Conservation (phyloP, 106 monocot species). For the Alisma plantagoaquatica region DNA sequence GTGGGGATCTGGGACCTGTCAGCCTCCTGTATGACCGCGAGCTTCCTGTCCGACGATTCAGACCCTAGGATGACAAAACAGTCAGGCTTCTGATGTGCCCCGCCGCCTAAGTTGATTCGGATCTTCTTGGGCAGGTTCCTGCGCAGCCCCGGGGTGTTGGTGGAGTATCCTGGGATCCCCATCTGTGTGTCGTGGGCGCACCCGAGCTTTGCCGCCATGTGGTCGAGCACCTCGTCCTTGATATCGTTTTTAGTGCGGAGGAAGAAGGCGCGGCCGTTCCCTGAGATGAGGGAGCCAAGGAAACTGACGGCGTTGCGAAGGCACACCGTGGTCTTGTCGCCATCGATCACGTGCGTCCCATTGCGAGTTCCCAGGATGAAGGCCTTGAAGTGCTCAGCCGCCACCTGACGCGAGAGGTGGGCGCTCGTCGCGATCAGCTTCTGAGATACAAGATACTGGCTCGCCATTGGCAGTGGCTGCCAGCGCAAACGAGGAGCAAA, state of each 20-base stretch:
- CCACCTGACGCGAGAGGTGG: slow-evolving; percentile 4
- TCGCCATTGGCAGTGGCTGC: no score
- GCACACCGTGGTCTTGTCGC: slow-evolving; percentile 9
- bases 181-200: slow-evolving; percentile 12
- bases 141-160: slow-evolving; percentile 5
- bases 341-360: neutral
- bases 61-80: slow-evolving; percentile 10
- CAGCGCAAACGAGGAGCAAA: no score
- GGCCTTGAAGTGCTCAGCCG: slow-evolving; percentile 4
- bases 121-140: slow-evolving; percentile 6
- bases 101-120: slow-evolving; percentile 2
- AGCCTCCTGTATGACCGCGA: slow-evolving; percentile 10
- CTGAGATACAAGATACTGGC: slow-evolving; percentile 4
- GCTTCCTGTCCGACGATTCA: slow-evolving; percentile 6
- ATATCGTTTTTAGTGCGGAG: slow-evolving; percentile 2
- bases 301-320: slow-evolving; percentile 4
- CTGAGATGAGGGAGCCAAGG: neutral
- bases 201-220: slow-evolving; percentile 6
- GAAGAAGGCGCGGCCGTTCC: slow-evolving; percentile 7
- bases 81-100: slow-evolving; percentile 9
- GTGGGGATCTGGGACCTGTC: slow-evolving; percentile 5
- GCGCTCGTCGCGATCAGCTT: slow-evolving; percentile 1
- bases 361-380: slow-evolving; percentile 4
- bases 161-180: slow-evolving; percentile 11
- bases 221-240: slow-evolving; percentile 6